A percentile compares a stretch with the other conserved stretches of the same genome.
phyloP scores from a whole-genome alignment of 768 basidiomycete genomes.

The Panaeolus cyanescens region DNA sequence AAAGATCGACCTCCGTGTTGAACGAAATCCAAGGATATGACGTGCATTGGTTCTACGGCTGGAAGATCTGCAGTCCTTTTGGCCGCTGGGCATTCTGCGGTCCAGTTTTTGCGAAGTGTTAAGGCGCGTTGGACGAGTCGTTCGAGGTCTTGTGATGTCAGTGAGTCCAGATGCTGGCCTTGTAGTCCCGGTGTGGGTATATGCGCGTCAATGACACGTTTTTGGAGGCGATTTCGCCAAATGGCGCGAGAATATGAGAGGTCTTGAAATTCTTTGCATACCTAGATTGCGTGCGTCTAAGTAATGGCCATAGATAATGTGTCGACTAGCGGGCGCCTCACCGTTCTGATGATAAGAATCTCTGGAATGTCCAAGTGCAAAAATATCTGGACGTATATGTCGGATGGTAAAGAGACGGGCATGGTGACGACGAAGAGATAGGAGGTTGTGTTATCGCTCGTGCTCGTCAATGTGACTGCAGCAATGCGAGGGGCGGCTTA shows the following conservation, averaged over 20 bases:
- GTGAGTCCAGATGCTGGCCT: constrained; percentile 27
- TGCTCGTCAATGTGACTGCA: background rate
- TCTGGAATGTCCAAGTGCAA: constrained; percentile 39
- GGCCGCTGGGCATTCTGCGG: constrained; percentile 34
- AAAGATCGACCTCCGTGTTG: background rate
- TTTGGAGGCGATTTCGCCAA: constrained; percentile 49
- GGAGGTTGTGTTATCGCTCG: background rate
- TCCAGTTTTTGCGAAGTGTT: constrained; percentile 52
- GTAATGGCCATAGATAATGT: background rate
- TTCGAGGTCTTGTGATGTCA: constrained; percentile 50
- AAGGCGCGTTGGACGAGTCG: constrained; percentile 38
- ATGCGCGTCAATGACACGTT: constrained; percentile 39
- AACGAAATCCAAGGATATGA: constrained; percentile 29
- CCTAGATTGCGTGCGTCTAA: constrained; percentile 29
- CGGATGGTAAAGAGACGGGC: constrained; percentile 41
- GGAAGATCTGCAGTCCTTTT: constrained; percentile 25
- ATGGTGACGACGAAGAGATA: constrained; percentile 4
- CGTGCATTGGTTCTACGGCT: constrained; percentile 29
- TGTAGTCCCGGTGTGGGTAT: constrained; percentile 49
- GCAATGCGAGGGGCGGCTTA: background rate
- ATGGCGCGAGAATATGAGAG: constrained; percentile 49
- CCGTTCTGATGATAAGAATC: constrained; percentile 49
- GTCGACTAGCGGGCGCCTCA: constrained; percentile 22
- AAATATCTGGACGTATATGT: constrained; percentile 49
- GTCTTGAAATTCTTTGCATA: constrained; percentile 42